These are phyloP conservation scores for Pseudogymnoascus sp. DNA, from an alignment of 2,329 filamentous ascomycete genomes.

Conservation along the genomic window DNA sequence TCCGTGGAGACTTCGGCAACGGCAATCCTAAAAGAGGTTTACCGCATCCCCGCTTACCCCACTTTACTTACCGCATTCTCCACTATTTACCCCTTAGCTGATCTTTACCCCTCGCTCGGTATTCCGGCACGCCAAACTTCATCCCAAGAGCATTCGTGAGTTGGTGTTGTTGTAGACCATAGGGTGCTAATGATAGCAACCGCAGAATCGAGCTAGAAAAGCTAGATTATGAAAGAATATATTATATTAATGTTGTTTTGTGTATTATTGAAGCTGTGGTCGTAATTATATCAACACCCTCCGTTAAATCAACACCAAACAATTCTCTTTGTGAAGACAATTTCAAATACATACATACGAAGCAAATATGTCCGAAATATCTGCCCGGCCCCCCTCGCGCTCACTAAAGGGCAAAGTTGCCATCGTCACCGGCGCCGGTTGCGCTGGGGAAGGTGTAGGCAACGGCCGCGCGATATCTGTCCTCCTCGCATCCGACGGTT, in stretches of 20 bases:
- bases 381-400: conserved; percentile 28
- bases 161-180: neutral
- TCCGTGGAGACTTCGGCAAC: neutral
- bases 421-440: conserved; percentile 54
- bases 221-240: neutral
- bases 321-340: neutral
- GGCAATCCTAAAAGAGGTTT: neutral
- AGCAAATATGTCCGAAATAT: conserved; percentile 10
- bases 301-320: neutral
- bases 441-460: conserved; percentile 48
- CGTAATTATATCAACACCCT: neutral
- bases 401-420: conserved; percentile 38
- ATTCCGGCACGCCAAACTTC: neutral
- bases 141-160: neutral
- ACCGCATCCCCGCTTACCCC: neutral
- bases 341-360: conserved; percentile 12
- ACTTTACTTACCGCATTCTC: neutral
- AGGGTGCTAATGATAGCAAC: neutral
- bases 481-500: conserved; percentile 51
- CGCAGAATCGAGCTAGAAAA: neutral
- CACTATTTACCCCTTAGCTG: neutral
- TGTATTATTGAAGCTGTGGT: neutral
- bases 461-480: conserved; percentile 53
- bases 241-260: neutral
- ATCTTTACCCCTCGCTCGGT: neutral